Evolutionary conservation across 2,329 filamentous ascomycete species (phyloP), one percentile per base, ranked within the genome.

Genomic region (Aphanoascus verrucosus): DNA sequence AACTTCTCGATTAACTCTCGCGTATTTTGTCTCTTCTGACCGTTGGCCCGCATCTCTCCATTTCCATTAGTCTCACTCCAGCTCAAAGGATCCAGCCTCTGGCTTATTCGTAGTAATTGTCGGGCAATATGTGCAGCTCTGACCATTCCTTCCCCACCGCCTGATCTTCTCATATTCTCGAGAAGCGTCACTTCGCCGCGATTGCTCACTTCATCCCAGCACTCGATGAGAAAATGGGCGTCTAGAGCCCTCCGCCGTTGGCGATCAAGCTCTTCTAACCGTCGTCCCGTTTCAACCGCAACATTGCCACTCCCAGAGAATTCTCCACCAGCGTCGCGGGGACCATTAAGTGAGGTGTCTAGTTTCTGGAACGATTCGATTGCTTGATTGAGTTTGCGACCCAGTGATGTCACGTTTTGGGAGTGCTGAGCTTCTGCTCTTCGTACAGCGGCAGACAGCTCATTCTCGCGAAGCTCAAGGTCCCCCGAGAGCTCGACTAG

Each of bases 1-100:
- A 97, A 98, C 67, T 95, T 96, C 70, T 98, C 93, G 54, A 98
- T 85, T 14, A 94, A 81, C 67, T 96, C 90, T 58, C 88, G 81
- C 1, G 88, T 93, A 64, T 91, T 78, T 62, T 61, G 75, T 50
- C 65, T 67, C 12, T 68, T 66, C 38, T 71, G 67, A 8, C 77
- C 77, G 55, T 79, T 81, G 3, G 35, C 12, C 42, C 50, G 32
- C 11, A 72, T 70, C 53, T 74, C 69, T 7, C 75, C 74, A 51
- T 78, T 77, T 7, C 72, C 72, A 43, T 72, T 75, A 54, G 62
- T 64, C 41, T 70, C 65, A 15, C 77, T 77, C 84, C 86, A 88
- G 17, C 85, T 87, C 20, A 78, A 75, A 4, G 86, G 82, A 65
- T 97, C 90, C 28, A 97, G 77, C 63, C 91, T 81, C 69, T 94